Conservation (phyloP, 139 green algal genomes). For the Haematococcus sp. region DNA sequence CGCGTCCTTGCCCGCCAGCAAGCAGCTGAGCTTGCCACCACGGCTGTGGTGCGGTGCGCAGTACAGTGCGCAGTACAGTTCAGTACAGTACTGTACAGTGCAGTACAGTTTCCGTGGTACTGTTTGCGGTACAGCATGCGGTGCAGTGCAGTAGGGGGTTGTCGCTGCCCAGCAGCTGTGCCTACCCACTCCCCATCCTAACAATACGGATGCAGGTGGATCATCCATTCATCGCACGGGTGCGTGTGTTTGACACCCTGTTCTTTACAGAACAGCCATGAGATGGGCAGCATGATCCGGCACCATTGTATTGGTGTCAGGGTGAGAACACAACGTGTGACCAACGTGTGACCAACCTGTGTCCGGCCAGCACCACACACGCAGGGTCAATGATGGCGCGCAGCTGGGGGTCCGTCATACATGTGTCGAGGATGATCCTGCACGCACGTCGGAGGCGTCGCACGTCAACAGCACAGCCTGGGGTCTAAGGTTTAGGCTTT, state of each 20-base stretch:
- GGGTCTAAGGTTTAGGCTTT: too few relatives aligned
- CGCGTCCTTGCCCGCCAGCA: slow-evolving; percentile 30
- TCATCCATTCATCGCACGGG: too few relatives aligned
- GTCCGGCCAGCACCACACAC: not conserved
- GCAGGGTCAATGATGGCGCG: not conserved
- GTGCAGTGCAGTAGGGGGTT: not conserved
- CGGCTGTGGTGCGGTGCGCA: slow-evolving; percentile 34
- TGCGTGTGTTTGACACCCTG: too few relatives aligned
- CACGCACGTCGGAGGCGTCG: not conserved
- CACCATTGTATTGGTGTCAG: too few relatives aligned
- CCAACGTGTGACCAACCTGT: not conserved
- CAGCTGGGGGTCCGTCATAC: slow-evolving; percentile 9
- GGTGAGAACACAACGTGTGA: too few relatives aligned
- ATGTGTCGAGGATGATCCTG: slow-evolving; percentile 11
- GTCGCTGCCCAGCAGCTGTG: not conserved
- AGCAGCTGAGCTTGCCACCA: slow-evolving; percentile 41
- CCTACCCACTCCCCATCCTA: too few relatives aligned
- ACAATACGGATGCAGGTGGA: too few relatives aligned
- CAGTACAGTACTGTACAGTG: too few relatives aligned
- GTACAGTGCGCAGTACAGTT: slow-evolving; percentile 9
- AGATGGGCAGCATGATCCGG: too few relatives aligned
- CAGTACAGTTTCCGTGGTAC: slow-evolving; percentile 17
- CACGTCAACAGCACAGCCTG: too few relatives aligned
- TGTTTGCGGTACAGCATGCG: not conserved
- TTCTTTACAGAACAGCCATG: too few relatives aligned